phyloP scores from a whole-genome alignment of 257 asterid genomes.

The Solanum etuberosum region DNA sequence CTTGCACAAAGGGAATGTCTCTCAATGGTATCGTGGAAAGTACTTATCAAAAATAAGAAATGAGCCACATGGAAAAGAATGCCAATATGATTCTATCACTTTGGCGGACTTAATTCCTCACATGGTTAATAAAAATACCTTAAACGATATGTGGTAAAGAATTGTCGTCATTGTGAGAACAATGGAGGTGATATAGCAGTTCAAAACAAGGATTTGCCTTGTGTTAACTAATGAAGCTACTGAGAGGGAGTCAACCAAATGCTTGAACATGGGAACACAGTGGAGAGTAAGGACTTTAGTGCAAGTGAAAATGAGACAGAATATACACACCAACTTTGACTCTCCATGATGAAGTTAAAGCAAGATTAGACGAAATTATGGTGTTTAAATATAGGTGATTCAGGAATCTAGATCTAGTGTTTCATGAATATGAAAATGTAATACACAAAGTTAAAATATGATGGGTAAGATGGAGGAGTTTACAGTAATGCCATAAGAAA shows the following conservation, averaged over 20 bases:
- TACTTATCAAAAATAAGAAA: neutral
- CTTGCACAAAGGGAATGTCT: neutral
- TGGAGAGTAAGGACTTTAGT: neutral
- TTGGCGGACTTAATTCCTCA: neutral
- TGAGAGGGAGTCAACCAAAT: neutral
- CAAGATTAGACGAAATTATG: neutral
- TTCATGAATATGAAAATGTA: neutral
- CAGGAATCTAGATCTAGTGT: neutral
- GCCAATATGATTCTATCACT: neutral
- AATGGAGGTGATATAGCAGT: neutral
- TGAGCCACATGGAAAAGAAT: neutral
- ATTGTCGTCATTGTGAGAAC: neutral
- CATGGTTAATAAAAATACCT: neutral
- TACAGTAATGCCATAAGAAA: neutral
- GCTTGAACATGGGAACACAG: neutral
- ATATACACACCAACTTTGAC: neutral
- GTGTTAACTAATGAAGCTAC: neutral
- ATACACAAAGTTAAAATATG: neutral
- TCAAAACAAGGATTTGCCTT: neutral
- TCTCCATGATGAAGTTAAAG: neutral
- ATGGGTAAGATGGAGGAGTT: neutral
- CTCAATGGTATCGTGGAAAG: neutral
- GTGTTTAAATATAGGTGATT: neutral
- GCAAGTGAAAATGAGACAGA: neutral
- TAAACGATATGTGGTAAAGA: neutral